A percentile compares a stretch with the other conserved stretches of the same genome.
These are phyloP conservation scores for Penicillium lividum DNA, from an alignment of 495 filamentous ascomycete species.

Conservation along the genomic window DNA sequence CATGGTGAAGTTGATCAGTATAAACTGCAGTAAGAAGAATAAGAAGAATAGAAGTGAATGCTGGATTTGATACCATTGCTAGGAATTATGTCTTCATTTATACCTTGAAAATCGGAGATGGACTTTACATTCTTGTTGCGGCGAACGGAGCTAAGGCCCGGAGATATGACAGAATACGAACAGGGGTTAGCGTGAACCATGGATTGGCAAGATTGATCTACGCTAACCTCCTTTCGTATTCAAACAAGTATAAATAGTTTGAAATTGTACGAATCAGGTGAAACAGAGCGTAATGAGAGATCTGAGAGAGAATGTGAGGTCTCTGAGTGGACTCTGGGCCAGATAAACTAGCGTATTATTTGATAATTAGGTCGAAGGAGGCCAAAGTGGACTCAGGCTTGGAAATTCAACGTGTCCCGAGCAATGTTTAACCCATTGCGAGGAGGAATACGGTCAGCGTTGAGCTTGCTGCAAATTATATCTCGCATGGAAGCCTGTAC, in stretches of 20 bases:
- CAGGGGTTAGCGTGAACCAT: not conserved
- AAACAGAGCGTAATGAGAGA: too few relatives aligned
- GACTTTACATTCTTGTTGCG: not conserved
- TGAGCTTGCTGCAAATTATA: too few relatives aligned
- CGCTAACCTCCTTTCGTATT: conserved; percentile 6
- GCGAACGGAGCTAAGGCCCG: not conserved
- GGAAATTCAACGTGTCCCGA: too few relatives aligned
- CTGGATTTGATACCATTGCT: not conserved
- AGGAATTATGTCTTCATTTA: not conserved
- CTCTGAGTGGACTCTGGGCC: too few relatives aligned
- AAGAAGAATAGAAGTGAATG: not conserved
- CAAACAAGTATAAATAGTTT: not conserved
- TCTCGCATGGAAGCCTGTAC: too few relatives aligned
- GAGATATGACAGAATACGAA: not conserved
- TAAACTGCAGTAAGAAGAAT: not conserved
- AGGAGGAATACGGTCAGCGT: too few relatives aligned
- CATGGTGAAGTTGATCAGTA: conserved; percentile 9
- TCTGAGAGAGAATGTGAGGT: too few relatives aligned
- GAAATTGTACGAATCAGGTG: too few relatives aligned
- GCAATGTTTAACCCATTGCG: too few relatives aligned
- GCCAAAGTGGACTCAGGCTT: too few relatives aligned
- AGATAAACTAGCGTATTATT: too few relatives aligned
- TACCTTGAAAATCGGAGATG: not conserved
- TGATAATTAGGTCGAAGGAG: too few relatives aligned
- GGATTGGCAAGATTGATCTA: not conserved